Evolutionary conservation across 2,329 filamentous ascomycete genomes (phyloP).

Genomic region (Arthrobotrys pseudoclavata): DNA sequence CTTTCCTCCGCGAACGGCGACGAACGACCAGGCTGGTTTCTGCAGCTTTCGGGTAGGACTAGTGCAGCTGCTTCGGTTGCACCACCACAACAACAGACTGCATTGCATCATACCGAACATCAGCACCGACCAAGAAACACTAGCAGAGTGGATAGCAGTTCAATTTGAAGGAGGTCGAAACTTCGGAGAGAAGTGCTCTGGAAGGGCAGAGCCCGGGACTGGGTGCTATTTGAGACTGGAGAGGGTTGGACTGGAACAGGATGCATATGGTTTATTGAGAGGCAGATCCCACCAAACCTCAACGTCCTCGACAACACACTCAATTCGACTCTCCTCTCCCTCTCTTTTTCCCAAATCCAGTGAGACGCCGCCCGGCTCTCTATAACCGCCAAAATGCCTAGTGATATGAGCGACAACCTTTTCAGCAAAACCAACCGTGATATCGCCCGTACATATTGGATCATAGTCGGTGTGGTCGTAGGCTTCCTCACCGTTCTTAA

Average conservation of each 20-base stretch:
- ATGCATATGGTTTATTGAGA: constrained; percentile 10
- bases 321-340: constrained; percentile 12
- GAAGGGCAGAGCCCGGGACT: background rate
- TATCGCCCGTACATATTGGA: constrained; percentile 52
- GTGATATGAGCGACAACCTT: constrained; percentile 52
- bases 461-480: constrained; percentile 54
- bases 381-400: constrained; percentile 53
- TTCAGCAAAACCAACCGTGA: constrained; percentile 53
- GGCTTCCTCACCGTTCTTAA: constrained; percentile 49
- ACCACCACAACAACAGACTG: background rate
- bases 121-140: background rate
- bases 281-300: constrained; percentile 28
- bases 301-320: constrained; percentile 38
- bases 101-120: background rate
- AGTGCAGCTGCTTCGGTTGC: background rate
- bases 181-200: background rate
- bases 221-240: background rate
- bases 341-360: background rate
- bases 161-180: background rate
- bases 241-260: background rate
- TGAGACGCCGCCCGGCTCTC: constrained; percentile 3
- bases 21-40: background rate
- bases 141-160: background rate
- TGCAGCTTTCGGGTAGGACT: background rate
- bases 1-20: constrained; percentile 9